Conservation (phyloP, 1,284 basidiomycete species). For the Sphagnurus paluster region DNA sequence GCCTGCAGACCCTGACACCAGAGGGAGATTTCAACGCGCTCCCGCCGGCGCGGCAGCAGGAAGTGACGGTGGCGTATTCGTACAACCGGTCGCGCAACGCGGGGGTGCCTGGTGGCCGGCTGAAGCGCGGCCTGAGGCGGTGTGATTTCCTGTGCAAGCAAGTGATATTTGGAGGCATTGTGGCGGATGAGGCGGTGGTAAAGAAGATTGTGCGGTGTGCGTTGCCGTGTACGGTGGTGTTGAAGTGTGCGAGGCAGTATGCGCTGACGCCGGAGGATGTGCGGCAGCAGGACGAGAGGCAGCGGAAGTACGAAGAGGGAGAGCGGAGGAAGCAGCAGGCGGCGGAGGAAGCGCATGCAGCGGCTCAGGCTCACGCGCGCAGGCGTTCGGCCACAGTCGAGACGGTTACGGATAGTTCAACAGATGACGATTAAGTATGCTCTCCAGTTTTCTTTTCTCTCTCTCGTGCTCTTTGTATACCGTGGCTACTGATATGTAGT, state of each 20-base stretch:
- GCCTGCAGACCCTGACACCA: constrained; percentile 50
- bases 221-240: constrained; percentile 60
- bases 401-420: background rate
- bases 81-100: constrained; percentile 62
- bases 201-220: constrained; percentile 44
- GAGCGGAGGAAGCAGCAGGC: constrained; percentile 32
- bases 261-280: constrained; percentile 52
- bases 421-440: background rate
- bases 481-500: too few relatives aligned
- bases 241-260: constrained; percentile 51
- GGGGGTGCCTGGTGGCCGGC: constrained; percentile 65
- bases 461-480: too few relatives aligned
- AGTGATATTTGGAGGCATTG: constrained; percentile 63
- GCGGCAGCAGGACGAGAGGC: constrained; percentile 41
- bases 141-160: constrained; percentile 61
- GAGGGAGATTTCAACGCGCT: constrained; percentile 52
- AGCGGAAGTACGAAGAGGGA: constrained; percentile 23
- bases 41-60: constrained; percentile 31
- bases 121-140: constrained; percentile 59
- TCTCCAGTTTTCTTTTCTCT: too few relatives aligned
- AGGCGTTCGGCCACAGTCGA: constrained; percentile 22
- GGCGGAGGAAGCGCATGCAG: constrained; percentile 39
- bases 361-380: constrained; percentile 12
- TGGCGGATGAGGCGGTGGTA: constrained; percentile 43
- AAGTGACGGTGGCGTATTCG: constrained; percentile 52